Percentiles rank a stretch among this genome's conserved stretches.
Evolutionary conservation across 352 stramenopile species (phyloP).

Genomic region (Phytophthora chlamydospora): DNA sequence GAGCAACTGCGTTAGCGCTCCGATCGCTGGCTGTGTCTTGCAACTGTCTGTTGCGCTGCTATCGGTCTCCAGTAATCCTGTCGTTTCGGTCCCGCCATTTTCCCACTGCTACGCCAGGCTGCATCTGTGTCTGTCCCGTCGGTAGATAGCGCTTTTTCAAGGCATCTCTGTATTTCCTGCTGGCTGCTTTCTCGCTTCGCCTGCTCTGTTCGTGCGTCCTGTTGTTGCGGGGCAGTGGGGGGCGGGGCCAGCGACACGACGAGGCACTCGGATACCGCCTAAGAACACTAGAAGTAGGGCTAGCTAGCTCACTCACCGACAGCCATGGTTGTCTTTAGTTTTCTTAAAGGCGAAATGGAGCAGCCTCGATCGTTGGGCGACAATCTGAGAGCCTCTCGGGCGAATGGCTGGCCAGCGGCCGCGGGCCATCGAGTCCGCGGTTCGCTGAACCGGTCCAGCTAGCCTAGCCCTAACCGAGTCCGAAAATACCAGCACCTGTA

Average conservation of each 20-base stretch:
- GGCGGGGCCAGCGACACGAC: constrained; percentile 14
- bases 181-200: constrained; percentile 29
- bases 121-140: constrained; percentile 1
- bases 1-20: constrained; percentile 25
- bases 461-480: constrained; percentile 31
- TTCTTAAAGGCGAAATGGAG: constrained; percentile 91
- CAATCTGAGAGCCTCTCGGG: constrained; percentile 25
- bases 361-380: constrained; percentile 18
- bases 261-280: constrained; percentile 1
- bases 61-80: background rate
- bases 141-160: constrained; percentile 15
- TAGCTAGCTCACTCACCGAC: constrained; percentile 60
- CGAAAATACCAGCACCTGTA: constrained; percentile 4
- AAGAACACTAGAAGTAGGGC: too few relatives aligned
- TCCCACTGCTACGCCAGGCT: background rate
- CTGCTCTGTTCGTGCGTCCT: constrained; percentile 20
- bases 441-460: constrained; percentile 29
- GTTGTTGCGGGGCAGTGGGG: constrained; percentile 6
- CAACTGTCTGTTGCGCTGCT: background rate
- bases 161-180: constrained; percentile 15
- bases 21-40: constrained; percentile 1
- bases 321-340: constrained; percentile 88
- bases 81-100: background rate
- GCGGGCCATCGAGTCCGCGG: constrained; percentile 35
- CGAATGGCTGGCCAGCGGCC: constrained; percentile 69